Conservation (phyloP, 2,329 filamentous ascomycete species). For the Xylariales sp. region DNA sequence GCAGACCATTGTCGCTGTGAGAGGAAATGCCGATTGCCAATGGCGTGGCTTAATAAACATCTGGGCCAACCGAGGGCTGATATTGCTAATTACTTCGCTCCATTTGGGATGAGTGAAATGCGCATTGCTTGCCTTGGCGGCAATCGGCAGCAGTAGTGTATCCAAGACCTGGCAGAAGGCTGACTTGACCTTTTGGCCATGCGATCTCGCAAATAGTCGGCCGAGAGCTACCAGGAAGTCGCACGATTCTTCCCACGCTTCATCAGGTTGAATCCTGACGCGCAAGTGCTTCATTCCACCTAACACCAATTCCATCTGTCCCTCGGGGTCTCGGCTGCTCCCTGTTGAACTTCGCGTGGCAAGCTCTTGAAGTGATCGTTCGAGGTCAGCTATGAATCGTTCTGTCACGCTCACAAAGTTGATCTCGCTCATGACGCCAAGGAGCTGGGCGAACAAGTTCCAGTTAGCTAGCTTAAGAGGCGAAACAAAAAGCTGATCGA, state of each 20-base stretch:
- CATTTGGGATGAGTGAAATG: conserved; percentile 81
- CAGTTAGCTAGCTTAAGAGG: conserved; percentile 89
- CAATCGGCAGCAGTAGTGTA: conserved; percentile 79
- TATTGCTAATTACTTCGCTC: conserved; percentile 75
- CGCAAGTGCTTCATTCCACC: conserved; percentile 88
- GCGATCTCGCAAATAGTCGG: conserved; percentile 76
- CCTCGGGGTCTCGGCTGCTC: conserved; percentile 65
- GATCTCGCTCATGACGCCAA: conserved; percentile 94
- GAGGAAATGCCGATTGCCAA: conserved; percentile 83
- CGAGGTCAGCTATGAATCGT: conserved; percentile 78
- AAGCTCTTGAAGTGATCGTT: conserved; percentile 71
- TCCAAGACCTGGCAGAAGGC: conserved; percentile 92
- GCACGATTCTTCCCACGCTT: conserved; percentile 80
- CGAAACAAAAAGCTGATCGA: conserved; percentile 72
- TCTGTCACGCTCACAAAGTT: conserved; percentile 82
- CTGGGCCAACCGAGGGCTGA: conserved; percentile 74
- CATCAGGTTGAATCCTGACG: conserved; percentile 67
- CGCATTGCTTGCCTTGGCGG: conserved; percentile 68
- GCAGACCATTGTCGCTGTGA: conserved; percentile 83
- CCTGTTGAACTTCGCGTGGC: conserved; percentile 60
- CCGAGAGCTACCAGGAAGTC: conserved; percentile 82
- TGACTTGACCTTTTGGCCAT: conserved; percentile 86
- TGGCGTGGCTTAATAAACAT: conserved; percentile 90
- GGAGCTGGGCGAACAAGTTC: conserved; percentile 86
- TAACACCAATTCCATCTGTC: conserved; percentile 80